phyloP scores from a whole-genome alignment of 225 moss, liverwort and hornwort species.

The Physcomitrium patens region DNA sequence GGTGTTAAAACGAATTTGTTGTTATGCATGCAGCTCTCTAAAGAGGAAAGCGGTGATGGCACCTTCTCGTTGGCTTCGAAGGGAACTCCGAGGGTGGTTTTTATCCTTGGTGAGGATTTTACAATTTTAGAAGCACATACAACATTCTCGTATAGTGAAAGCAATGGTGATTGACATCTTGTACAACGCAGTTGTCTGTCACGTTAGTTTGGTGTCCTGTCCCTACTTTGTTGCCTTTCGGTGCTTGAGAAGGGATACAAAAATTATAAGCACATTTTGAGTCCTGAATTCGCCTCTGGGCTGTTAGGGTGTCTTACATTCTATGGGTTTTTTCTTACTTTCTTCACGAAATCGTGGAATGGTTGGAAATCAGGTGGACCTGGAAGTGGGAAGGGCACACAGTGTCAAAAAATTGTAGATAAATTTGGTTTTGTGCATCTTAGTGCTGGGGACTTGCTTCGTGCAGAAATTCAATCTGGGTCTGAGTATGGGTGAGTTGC shows the following conservation, averaged over 20 bases:
- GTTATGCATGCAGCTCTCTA: constrained; percentile 34
- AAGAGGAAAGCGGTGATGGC: constrained; percentile 6
- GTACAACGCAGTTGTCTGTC: background rate
- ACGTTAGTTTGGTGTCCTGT: background rate
- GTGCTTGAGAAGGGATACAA: background rate
- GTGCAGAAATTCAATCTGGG: constrained; percentile 72
- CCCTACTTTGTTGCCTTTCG: background rate
- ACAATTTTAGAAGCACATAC: background rate
- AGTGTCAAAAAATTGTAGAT: constrained; percentile 72
- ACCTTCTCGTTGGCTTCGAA: constrained; percentile 15
- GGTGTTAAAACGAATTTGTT: background rate
- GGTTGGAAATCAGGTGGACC: constrained; percentile 55
- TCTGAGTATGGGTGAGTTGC: constrained; percentile 56
- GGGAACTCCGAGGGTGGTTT: constrained; percentile 46
- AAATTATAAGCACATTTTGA: background rate
- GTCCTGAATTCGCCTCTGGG: background rate
- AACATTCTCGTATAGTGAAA: background rate
- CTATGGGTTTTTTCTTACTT: background rate
- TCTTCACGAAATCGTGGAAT: background rate
- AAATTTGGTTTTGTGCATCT: constrained; percentile 70
- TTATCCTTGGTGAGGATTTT: constrained; percentile 49
- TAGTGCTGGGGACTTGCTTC: constrained; percentile 70
- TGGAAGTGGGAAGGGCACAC: constrained; percentile 79
- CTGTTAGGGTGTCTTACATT: background rate
- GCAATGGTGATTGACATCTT: background rate